Evolutionary conservation across 1,284 basidiomycete species (phyloP).

Genomic region (Ustilago tritici): DNA sequence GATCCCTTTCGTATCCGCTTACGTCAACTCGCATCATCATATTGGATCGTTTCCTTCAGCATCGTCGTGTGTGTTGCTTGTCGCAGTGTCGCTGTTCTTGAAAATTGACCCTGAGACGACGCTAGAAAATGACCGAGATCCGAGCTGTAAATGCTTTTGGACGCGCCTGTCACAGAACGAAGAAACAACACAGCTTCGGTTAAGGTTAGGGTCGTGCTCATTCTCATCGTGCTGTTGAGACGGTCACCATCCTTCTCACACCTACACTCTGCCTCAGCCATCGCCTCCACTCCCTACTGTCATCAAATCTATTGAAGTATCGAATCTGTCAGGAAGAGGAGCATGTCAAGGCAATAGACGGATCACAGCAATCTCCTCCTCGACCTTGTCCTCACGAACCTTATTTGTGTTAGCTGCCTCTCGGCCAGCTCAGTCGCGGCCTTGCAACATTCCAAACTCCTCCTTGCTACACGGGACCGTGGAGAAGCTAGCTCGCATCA

Average conservation of each 20-base stretch:
- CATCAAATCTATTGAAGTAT: neutral
- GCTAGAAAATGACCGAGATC: neutral
- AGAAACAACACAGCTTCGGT: constrained; percentile 4
- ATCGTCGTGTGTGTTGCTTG: neutral
- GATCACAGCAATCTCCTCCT: neutral
- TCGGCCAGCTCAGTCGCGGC: neutral
- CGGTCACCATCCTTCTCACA: neutral
- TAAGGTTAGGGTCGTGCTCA: neutral
- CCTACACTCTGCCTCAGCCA: neutral
- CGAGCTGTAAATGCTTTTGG: neutral
- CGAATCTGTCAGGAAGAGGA: neutral
- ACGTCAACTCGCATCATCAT: too few relatives aligned
- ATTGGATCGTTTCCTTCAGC: too few relatives aligned
- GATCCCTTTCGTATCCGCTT: too few relatives aligned
- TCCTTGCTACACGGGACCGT: too few relatives aligned
- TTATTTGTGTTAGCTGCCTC: neutral
- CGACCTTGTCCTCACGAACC: neutral
- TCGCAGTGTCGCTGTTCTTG: neutral
- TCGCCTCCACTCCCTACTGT: neutral
- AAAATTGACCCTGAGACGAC: neutral
- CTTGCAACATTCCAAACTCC: neutral
- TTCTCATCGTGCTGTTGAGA: neutral
- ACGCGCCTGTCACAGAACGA: constrained; percentile 6
- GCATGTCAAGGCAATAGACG: neutral
- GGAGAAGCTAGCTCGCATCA: too few relatives aligned